Evolutionary conservation across 495 filamentous ascomycete species (phyloP).

Genomic region (Aspergillus hancockii): DNA sequence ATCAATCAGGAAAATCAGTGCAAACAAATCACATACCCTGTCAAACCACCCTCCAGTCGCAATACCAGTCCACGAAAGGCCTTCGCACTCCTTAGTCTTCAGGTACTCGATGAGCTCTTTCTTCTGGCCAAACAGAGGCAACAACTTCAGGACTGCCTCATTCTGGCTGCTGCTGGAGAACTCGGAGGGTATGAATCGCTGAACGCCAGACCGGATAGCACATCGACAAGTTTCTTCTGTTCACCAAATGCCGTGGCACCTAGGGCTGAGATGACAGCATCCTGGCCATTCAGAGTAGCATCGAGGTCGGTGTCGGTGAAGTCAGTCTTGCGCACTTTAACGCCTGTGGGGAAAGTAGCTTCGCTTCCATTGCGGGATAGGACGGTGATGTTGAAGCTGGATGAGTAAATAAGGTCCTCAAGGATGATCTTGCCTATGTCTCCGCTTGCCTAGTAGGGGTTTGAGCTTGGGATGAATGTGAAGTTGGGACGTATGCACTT

Average conservation of each 20-base stretch:
- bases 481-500: slow-evolving; percentile 1
- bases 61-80: slow-evolving; percentile 51
- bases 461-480: slow-evolving; percentile 7
- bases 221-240: slow-evolving; percentile 57
- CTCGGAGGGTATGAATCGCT: slow-evolving; percentile 50
- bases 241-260: slow-evolving; percentile 34
- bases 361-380: slow-evolving; percentile 42
- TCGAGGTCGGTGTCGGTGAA: slow-evolving; percentile 56
- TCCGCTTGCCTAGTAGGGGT: slow-evolving; percentile 32
- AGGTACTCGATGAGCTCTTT: slow-evolving; percentile 47
- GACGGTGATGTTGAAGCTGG: slow-evolving; percentile 60
- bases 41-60: slow-evolving; percentile 53
- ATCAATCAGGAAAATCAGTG: background rate
- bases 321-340: slow-evolving; percentile 56
- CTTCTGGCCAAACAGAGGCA: slow-evolving; percentile 49
- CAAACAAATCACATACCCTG: slow-evolving; percentile 33
- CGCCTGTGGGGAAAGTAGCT: slow-evolving; percentile 38
- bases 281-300: slow-evolving; percentile 45
- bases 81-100: slow-evolving; percentile 37
- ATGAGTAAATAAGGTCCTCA: slow-evolving; percentile 26
- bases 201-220: slow-evolving; percentile 57
- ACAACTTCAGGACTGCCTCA: slow-evolving; percentile 32
- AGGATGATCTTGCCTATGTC: slow-evolving; percentile 42
- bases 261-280: slow-evolving; percentile 46
- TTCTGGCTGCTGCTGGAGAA: slow-evolving; percentile 36